Evolutionary conservation across 768 basidiomycete genomes (phyloP), one percentile per base, ranked within the genome.

Genomic region (Galerina sulciceps): DNA sequence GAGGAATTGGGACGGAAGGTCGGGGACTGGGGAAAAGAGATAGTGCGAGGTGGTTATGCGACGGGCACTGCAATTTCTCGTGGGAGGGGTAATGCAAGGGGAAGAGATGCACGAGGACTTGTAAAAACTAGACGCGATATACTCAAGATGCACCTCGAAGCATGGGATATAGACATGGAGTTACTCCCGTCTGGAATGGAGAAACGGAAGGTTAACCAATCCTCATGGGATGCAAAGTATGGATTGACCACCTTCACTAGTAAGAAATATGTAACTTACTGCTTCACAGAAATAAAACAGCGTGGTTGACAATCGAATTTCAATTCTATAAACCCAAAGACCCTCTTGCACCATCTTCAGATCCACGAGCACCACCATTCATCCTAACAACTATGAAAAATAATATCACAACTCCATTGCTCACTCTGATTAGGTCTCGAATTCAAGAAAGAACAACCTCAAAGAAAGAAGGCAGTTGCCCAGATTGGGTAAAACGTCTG

Each of bases 141-240:
- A 5, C 72, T 96, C 57, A 86, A 82, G 70, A 79, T 81, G 71
- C 85, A 91, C 69, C 81, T 96, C 26, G 87, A 87, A 58, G 71
- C 75, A 35, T 73, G 81, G 60, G 88, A 89, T 44, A 87, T 94
- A 61, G 85, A 89, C 43, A 81, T 94, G 73, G 91, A 91, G 45
- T 64, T 92, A 55, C 80, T 96, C 42, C 87, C 94, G 0, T 69
- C 79, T 26, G 94, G 94, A 11, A 97, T 97, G 94, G 88, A 90
- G 62, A 79, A 85, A 59, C 78, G 87, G 57, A 88, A 81, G 64
- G 63, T 81, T 55, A 97, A 96, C 70, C 90, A 93, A 70, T 94
- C 93, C 6, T 81, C 78, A 20, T 95, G 91, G 86, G 89, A 95
- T 75, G 76, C 78, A 71, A 93, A 83, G 94, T 96, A 73, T 63